Evolutionary conservation across 2,329 filamentous ascomycete genomes (phyloP).

Genomic region (Xylaria digitata): DNA sequence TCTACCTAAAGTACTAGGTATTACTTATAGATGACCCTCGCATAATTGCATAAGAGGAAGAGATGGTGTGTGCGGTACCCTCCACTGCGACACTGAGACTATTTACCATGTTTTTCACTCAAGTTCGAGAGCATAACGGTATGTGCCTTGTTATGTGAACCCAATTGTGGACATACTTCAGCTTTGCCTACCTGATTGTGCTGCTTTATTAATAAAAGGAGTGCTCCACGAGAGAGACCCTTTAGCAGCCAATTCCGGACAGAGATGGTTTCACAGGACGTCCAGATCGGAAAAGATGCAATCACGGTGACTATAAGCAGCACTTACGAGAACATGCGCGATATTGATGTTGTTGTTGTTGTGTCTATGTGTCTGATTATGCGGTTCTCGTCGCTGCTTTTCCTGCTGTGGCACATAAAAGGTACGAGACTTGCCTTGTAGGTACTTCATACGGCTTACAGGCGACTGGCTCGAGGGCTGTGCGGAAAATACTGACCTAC

Average conservation of each 20-base stretch:
- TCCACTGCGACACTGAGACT: not conserved
- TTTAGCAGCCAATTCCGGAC: not conserved
- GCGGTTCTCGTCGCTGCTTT: slow-evolving; percentile 8
- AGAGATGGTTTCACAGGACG: not conserved
- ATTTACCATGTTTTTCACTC: not conserved
- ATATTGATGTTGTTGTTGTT: slow-evolving; percentile 22
- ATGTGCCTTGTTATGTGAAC: not conserved
- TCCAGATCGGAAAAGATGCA: not conserved
- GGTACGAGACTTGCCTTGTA: slow-evolving; percentile 25
- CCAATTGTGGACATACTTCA: not conserved
- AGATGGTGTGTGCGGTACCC: not conserved
- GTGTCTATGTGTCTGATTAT: slow-evolving; percentile 32
- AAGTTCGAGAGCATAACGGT: not conserved
- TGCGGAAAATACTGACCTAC: slow-evolving; percentile 9
- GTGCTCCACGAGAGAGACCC: not conserved
- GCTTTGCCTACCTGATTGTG: not conserved
- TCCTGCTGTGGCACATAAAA: slow-evolving; percentile 17
- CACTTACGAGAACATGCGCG: slow-evolving; percentile 20
- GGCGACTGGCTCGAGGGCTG: not conserved
- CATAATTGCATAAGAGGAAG: not conserved
- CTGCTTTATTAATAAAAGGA: not conserved
- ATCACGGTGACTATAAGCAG: slow-evolving; percentile 16
- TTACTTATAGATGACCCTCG: no score
- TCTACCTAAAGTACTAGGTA: no score
- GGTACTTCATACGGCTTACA: slow-evolving; percentile 7